Base-by-base conservation (phyloP, 768 basidiomycete species). In the Pleurotus eryngii region DNA sequence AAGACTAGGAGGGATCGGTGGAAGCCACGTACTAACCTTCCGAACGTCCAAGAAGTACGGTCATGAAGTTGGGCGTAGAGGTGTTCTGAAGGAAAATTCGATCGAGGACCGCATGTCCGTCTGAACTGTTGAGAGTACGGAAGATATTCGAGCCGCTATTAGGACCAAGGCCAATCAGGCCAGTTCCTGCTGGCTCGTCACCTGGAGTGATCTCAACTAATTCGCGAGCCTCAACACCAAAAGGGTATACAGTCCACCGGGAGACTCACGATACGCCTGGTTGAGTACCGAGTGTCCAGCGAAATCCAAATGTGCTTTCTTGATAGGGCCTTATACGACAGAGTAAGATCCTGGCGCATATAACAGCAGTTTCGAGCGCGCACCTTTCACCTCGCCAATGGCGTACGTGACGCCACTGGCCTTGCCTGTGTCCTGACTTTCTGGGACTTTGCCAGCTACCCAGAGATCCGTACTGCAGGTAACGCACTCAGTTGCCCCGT, bases 111-210 rank as follows among this genome's bases (percentile, higher is more conserved):
- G 65, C 50, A 54, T 61, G 58, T 8, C 64, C 61, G 12, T 60
- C 38, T 27, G 37, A 40, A 8, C 27, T 54, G 20, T 57, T 59
- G 8, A 64, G 20, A 5, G 39, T n/a, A 0, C 20, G 8, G 38
- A 57, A 57, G 27, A 68, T 59, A 15, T 56, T 56, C 20, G 66
- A 67, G 24, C 61, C 60, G 7, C 40, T 39, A 26, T 51, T 60
- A 4, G 65, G 65, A 12, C 67, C 67, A 6, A 68, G 59, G 12
- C 67, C 67, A 11, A 68, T 56, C 18, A 67, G 40, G 3, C 67
- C 67, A 7, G 27, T 51, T 14, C 48, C 56, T 27, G 57, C 38
- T 22, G 59, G 54, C 45, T 39, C 40, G 9, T 46, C 37, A 22
- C 55, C 54, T 8, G 56, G 43, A 1, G 54, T 42, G 8, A 59